A percentile compares a stretch with the other conserved stretches of the same genome.
These are phyloP conservation scores for Colletotrichum paranaense DNA, from an alignment of 2,329 filamentous ascomycete species.

Conservation along the genomic window DNA sequence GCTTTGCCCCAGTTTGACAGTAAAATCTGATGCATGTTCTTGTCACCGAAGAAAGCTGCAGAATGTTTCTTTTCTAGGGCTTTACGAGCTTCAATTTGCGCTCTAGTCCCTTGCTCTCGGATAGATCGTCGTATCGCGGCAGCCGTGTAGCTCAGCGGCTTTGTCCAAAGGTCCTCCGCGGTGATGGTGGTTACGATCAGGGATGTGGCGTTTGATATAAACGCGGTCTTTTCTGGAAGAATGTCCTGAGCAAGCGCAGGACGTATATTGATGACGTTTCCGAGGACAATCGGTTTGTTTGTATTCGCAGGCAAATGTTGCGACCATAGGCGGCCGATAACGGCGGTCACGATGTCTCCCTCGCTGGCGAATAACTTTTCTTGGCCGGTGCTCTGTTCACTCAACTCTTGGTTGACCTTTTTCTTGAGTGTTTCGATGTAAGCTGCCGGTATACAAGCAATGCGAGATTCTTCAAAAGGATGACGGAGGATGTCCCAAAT, in stretches of 20 bases:
- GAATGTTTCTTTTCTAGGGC: constrained; percentile 30
- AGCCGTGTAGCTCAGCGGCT: constrained; percentile 43
- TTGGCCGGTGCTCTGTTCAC: background rate
- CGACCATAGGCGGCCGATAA: constrained; percentile 43
- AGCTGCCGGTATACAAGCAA: background rate
- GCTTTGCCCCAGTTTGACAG: constrained; percentile 52
- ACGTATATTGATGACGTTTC: constrained; percentile 24
- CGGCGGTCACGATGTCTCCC: constrained; percentile 55
- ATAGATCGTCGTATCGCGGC: constrained; percentile 45
- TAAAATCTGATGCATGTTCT: constrained; percentile 43
- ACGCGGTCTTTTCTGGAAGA: background rate
- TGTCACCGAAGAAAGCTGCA: constrained; percentile 43
- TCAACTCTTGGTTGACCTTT: constrained; percentile 25
- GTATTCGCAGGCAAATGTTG: constrained; percentile 20
- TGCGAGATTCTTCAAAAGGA: background rate
- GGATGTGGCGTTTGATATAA: constrained; percentile 7
- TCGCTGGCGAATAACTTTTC: constrained; percentile 53
- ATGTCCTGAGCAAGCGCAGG: background rate
- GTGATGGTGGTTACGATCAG: constrained; percentile 35
- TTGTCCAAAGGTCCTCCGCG: constrained; percentile 29
- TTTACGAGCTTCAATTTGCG: constrained; percentile 42
- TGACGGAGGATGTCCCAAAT: background rate
- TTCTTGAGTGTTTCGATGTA: constrained; percentile 37
- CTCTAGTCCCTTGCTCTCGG: constrained; percentile 45
- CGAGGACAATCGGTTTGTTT: constrained; percentile 37